Percentiles rank a stretch among this genome's conserved stretches.
These are phyloP conservation scores for Gloeostereum incarnatum DNA, from an alignment of 768 basidiomycete species.

Conservation along the genomic window DNA sequence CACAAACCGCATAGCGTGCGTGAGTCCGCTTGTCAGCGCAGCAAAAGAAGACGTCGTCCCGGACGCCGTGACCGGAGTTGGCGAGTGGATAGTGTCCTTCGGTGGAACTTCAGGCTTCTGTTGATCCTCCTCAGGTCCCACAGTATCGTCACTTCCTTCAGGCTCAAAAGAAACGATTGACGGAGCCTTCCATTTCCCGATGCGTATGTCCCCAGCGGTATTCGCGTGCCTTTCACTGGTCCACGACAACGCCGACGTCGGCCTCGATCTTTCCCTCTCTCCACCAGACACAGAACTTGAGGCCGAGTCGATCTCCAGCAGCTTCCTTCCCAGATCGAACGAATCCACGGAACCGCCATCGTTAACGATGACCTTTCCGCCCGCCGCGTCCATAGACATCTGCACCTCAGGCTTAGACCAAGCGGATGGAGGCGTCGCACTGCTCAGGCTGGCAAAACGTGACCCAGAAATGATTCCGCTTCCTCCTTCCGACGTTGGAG, in stretches of 20 bases:
- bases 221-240: constrained; percentile 10
- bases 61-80: constrained; percentile 1
- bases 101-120: no score
- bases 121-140: constrained; percentile 13
- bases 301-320: constrained; percentile 40
- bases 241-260: constrained; percentile 8
- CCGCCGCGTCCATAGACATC: constrained; percentile 39
- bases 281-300: no score
- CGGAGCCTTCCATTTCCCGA: constrained; percentile 25
- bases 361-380: constrained; percentile 38
- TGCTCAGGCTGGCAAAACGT: constrained; percentile 11
- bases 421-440: constrained; percentile 26
- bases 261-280: constrained; percentile 2
- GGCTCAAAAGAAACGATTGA: constrained; percentile 26
- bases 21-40: constrained; percentile 42
- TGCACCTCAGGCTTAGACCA: constrained; percentile 53
- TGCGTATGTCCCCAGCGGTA: constrained; percentile 25
- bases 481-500: constrained; percentile 14
- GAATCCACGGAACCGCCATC: no score
- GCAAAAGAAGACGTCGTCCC: constrained; percentile 29
- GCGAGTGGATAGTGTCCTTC: no score
- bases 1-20: constrained; percentile 52
- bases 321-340: constrained; percentile 30
- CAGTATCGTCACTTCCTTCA: constrained; percentile 26
- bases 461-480: constrained; percentile 3